Percentiles rank a stretch among this genome's conserved stretches.
Conservation (phyloP, 352 stramenopile species). For the Phytophthora macrochlamydospora region DNA sequence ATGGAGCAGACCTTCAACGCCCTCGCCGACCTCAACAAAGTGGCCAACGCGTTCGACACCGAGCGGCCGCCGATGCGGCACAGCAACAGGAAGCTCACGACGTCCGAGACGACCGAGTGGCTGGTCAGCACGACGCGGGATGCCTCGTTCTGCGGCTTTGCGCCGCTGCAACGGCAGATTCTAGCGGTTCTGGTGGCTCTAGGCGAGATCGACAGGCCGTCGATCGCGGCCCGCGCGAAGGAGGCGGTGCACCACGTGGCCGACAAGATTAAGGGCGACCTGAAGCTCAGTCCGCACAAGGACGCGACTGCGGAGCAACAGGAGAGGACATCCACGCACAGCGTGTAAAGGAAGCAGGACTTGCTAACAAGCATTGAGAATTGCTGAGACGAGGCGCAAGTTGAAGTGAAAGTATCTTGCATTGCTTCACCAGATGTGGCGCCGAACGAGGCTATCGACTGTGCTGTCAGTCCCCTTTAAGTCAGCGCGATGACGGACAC, state of each 20-base stretch:
- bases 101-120: slow-evolving; percentile 31
- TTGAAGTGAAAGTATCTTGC: too few species aligned
- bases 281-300: slow-evolving; percentile 10
- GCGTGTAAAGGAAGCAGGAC: neutral
- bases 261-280: slow-evolving; percentile 17
- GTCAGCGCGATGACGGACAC: too few species aligned
- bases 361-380: too few species aligned
- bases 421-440: too few species aligned
- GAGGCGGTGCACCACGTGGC: slow-evolving; percentile 31
- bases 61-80: slow-evolving; percentile 18
- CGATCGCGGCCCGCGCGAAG: slow-evolving; percentile 28
- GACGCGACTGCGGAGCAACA: neutral
- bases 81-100: slow-evolving; percentile 25
- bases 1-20: slow-evolving; percentile 40
- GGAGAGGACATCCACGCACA: neutral
- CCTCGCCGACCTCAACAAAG: slow-evolving; percentile 29
- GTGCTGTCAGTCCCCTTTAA: too few species aligned
- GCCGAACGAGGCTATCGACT: too few species aligned
- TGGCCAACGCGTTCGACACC: slow-evolving; percentile 32
- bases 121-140: slow-evolving; percentile 38
- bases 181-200: slow-evolving; percentile 12
- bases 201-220: slow-evolving; percentile 20
- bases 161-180: slow-evolving; percentile 28
- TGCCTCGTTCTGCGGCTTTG: slow-evolving; percentile 26
- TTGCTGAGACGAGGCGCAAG: too few species aligned